A percentile compares a stretch with the other conserved stretches of the same genome.
These are phyloP conservation scores for Aspergillus intermedius DNA, from an alignment of 2,329 filamentous ascomycete genomes.

Conservation along the genomic window DNA sequence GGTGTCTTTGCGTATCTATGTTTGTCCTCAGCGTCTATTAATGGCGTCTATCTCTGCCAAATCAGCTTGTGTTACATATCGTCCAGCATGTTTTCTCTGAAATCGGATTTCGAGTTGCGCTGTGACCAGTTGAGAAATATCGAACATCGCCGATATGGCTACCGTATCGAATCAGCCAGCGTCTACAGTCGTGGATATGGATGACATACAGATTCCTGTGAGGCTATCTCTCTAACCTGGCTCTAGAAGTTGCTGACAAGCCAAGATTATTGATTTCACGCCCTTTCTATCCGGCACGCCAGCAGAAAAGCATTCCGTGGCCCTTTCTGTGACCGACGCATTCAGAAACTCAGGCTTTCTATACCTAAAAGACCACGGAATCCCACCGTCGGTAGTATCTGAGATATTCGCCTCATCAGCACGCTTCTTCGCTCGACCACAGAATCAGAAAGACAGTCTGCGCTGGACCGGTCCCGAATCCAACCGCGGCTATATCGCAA, in stretches of 20 bases:
- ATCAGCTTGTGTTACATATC: not conserved
- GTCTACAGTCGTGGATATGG: constrained; percentile 35
- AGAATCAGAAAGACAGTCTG: constrained; percentile 57
- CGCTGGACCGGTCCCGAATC: constrained; percentile 66
- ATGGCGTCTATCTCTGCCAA: not conserved
- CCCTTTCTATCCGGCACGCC: constrained; percentile 60
- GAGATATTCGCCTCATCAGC: constrained; percentile 62
- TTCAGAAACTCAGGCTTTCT: constrained; percentile 86
- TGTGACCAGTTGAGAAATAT: too few species aligned
- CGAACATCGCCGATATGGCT: not conserved
- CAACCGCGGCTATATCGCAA: constrained; percentile 67
- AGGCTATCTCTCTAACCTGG: constrained; percentile 2
- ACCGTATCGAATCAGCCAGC: constrained; percentile 6
- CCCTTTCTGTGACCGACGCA: constrained; percentile 65
- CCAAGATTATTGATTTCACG: constrained; percentile 70
- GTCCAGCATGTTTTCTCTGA: too few species aligned
- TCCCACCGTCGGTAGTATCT: constrained; percentile 53
- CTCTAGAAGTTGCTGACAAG: not conserved
- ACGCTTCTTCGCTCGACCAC: constrained; percentile 61
- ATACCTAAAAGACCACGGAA: constrained; percentile 75
- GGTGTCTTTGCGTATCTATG: not conserved
- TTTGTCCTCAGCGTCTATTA: not conserved
- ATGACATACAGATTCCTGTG: constrained; percentile 40
- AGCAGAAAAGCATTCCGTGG: constrained; percentile 57
- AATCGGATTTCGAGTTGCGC: too few species aligned